Conservation (phyloP, 768 basidiomycete species). For the Phaffia tasmanica region DNA sequence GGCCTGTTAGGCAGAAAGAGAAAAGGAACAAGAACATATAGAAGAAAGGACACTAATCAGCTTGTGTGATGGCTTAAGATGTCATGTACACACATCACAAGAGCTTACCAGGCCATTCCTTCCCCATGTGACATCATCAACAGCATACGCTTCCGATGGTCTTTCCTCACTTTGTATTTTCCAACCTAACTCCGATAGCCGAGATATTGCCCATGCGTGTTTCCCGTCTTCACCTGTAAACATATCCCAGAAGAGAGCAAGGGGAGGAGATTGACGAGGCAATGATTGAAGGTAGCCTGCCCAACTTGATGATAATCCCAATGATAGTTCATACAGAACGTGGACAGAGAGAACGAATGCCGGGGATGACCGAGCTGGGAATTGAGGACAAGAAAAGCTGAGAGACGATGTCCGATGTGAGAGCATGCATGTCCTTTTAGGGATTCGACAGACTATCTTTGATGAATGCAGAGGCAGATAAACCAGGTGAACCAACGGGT, state of each 20-base stretch:
- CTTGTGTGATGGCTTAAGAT: neutral
- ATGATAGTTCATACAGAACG: constrained; percentile 17
- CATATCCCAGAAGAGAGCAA: constrained; percentile 38
- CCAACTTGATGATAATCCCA: constrained; percentile 27
- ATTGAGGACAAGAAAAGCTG: neutral
- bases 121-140: constrained; percentile 12
- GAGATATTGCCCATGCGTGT: constrained; percentile 31
- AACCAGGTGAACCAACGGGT: neutral
- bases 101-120: constrained; percentile 4
- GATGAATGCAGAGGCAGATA: neutral
- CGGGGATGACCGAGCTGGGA: neutral
- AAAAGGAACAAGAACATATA: neutral
- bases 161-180: constrained; percentile 14
- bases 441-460: constrained; percentile 19
- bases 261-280: constrained; percentile 31
- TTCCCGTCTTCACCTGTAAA: constrained; percentile 30
- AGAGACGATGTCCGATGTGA: constrained; percentile 16
- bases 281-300: constrained; percentile 38
- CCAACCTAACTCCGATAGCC: constrained; percentile 33
- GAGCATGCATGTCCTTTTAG: constrained; percentile 14
- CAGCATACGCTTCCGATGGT: neutral
- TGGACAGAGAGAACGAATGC: constrained; percentile 19
- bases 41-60: constrained; percentile 13
- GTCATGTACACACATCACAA: neutral
- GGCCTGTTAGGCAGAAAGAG: constrained; percentile 1